Conservation (phyloP, 192 early-diverging fungal species). For the Coemansia nantahalensis region DNA sequence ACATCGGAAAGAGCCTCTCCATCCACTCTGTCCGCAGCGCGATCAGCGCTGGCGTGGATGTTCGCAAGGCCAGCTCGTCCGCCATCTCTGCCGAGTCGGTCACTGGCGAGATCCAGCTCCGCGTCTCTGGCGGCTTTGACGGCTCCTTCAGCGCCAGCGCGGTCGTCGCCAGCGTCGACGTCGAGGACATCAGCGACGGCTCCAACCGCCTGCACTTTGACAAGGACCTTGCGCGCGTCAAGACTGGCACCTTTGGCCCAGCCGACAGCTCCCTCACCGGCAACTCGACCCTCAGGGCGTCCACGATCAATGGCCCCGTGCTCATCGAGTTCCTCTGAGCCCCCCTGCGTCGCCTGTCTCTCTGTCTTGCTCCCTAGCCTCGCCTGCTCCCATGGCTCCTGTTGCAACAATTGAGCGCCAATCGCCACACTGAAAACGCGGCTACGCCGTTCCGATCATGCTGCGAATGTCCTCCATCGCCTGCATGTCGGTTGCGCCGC, state of each 20-base stretch:
- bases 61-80: slow-evolving; percentile 33
- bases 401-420: no score
- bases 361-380: slow-evolving; percentile 1
- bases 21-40: slow-evolving; percentile 39
- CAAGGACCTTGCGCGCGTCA: slow-evolving; percentile 33
- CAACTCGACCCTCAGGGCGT: slow-evolving; percentile 27
- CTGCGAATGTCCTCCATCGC: slow-evolving; percentile 43
- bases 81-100: slow-evolving; percentile 33
- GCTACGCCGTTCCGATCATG: slow-evolving; percentile 17
- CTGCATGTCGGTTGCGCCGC: slow-evolving; percentile 13
- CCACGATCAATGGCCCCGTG: slow-evolving; percentile 33
- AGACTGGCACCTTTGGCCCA: slow-evolving; percentile 45
- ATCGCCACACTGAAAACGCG: no score
- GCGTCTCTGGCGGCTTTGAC: slow-evolving; percentile 45
- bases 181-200: slow-evolving; percentile 50
- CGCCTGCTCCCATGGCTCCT: no score
- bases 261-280: slow-evolving; percentile 22
- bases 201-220: slow-evolving; percentile 51
- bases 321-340: slow-evolving; percentile 39
- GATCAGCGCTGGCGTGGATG: slow-evolving; percentile 41
- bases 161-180: slow-evolving; percentile 27
- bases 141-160: slow-evolving; percentile 37
- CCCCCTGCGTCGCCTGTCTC: not conserved
- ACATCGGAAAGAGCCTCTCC: slow-evolving; percentile 15
- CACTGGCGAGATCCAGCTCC: slow-evolving; percentile 26